Conservation (phyloP, 495 filamentous ascomycete species). For the Penicillium coprophilum region DNA sequence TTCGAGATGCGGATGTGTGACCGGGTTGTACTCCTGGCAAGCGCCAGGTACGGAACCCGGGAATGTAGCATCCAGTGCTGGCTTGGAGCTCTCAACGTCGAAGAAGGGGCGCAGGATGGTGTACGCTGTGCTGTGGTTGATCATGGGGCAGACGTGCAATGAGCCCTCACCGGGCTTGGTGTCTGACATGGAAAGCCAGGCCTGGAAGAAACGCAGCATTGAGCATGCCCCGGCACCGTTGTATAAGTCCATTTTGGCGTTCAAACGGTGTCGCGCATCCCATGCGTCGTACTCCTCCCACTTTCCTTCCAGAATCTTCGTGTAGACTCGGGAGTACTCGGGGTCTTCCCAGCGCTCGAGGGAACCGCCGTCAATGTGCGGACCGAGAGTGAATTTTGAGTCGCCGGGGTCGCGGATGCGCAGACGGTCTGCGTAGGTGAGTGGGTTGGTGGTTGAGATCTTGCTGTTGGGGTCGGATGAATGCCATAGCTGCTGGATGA, state of each 20-base stretch:
- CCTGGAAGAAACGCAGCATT: slow-evolving; percentile 86
- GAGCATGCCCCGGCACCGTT: slow-evolving; percentile 78
- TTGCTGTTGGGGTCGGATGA: slow-evolving; percentile 57
- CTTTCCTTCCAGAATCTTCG: slow-evolving; percentile 65
- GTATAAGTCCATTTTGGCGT: slow-evolving; percentile 73
- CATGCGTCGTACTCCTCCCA: slow-evolving; percentile 86
- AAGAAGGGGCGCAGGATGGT: slow-evolving; percentile 87
- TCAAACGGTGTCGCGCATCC: slow-evolving; percentile 68
- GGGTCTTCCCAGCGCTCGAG: slow-evolving; percentile 84
- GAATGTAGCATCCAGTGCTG: slow-evolving; percentile 45
- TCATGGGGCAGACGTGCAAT: slow-evolving; percentile 77
- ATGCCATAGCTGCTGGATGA: slow-evolving; percentile 76
- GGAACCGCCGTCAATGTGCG: slow-evolving; percentile 81
- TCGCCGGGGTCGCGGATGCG: slow-evolving; percentile 68
- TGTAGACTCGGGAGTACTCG: slow-evolving; percentile 76
- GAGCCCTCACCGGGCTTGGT: slow-evolving; percentile 74
- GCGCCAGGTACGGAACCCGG: slow-evolving; percentile 75
- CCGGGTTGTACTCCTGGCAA: slow-evolving; percentile 71
- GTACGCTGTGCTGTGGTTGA: slow-evolving; percentile 74
- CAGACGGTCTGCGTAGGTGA: slow-evolving; percentile 78
- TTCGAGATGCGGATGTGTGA: slow-evolving; percentile 74
- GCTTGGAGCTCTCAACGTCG: slow-evolving; percentile 48
- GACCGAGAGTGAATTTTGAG: slow-evolving; percentile 76
- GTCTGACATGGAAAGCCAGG: slow-evolving; percentile 79
- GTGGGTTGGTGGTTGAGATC: slow-evolving; percentile 64